Evolutionary conservation across 139 green algal species (phyloP).

Genomic region (Picochlorum sp.): DNA sequence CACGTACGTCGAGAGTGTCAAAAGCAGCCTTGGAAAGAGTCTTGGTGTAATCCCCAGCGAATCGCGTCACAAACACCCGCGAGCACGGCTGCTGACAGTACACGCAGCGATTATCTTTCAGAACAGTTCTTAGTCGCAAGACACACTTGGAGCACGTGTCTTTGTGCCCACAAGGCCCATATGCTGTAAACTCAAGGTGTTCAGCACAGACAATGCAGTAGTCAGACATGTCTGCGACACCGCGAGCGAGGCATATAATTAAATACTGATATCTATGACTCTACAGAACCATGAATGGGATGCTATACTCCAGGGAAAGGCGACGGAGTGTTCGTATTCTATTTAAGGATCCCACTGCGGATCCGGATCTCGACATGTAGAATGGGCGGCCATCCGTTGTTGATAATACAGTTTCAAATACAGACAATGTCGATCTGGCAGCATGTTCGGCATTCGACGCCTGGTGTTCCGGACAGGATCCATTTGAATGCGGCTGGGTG

Average conservation of each 20-base stretch:
- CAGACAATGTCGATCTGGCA: no score
- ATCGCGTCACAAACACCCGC: slow-evolving; percentile 64
- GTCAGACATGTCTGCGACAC: slow-evolving; percentile 12
- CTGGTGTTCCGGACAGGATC: background rate
- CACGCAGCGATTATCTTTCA: slow-evolving; percentile 75
- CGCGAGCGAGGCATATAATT: no score
- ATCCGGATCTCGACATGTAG: no score
- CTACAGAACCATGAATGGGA: no score
- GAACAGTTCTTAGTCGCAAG: slow-evolving; percentile 66
- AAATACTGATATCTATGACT: no score
- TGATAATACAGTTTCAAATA: no score
- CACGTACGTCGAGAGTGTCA: slow-evolving; percentile 27
- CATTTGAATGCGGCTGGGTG: slow-evolving; percentile 46
- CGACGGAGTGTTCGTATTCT: no score
- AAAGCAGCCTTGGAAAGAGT: slow-evolving; percentile 47
- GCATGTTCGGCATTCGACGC: background rate
- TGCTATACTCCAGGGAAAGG: no score
- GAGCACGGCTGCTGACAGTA: slow-evolving; percentile 63
- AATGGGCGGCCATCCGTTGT: no score
- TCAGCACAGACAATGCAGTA: slow-evolving; percentile 83
- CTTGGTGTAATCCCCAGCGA: slow-evolving; percentile 64
- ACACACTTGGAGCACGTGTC: slow-evolving; percentile 81
- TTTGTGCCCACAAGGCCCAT: slow-evolving; percentile 76
- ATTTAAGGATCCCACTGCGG: no score
- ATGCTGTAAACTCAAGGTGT: slow-evolving; percentile 65